phyloP scores from a whole-genome alignment of 2,329 filamentous ascomycete genomes.

The Xylaria digitata region DNA sequence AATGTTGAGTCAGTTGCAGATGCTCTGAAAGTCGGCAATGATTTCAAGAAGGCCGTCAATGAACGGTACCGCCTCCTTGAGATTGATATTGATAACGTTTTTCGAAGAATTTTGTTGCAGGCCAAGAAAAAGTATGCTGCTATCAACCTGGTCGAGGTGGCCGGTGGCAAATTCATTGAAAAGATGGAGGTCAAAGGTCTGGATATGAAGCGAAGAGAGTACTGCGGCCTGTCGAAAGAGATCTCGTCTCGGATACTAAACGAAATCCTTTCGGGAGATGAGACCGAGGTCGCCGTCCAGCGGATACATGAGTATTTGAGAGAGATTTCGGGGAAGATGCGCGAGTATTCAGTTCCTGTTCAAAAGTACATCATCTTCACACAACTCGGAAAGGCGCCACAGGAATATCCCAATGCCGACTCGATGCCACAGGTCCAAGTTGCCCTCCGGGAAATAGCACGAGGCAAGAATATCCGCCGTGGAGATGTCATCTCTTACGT shows the following conservation, averaged over 20 bases:
- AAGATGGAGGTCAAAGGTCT: conserved; percentile 98
- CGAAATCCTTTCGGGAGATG: conserved; percentile 93
- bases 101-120: conserved; percentile 90
- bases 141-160: conserved; percentile 86
- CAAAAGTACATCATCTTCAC: conserved; percentile 98
- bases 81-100: conserved; percentile 98
- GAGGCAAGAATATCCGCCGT: conserved; percentile 87
- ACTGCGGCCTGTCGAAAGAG: conserved; percentile 94
- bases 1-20: conserved; percentile 94
- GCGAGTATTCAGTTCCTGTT: conserved; percentile 76
- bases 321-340: conserved; percentile 87
- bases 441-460: conserved; percentile 85
- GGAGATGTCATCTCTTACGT: conserved; percentile 98
- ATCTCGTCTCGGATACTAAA: conserved; percentile 91
- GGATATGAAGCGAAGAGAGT: conserved; percentile 97
- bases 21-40: conserved; percentile 88
- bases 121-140: conserved; percentile 99
- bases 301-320: conserved; percentile 94
- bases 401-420: conserved; percentile 93
- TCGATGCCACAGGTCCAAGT: conserved; percentile 98
- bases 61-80: conserved; percentile 91
- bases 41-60: conserved; percentile 96
- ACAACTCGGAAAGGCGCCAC: conserved; percentile 92
- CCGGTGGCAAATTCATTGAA: conserved; percentile 87
- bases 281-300: conserved; percentile 85